These are phyloP conservation scores for Larix sibirica DNA, from an alignment of 83 land plant genomes.

Conservation along the genomic window DNA sequence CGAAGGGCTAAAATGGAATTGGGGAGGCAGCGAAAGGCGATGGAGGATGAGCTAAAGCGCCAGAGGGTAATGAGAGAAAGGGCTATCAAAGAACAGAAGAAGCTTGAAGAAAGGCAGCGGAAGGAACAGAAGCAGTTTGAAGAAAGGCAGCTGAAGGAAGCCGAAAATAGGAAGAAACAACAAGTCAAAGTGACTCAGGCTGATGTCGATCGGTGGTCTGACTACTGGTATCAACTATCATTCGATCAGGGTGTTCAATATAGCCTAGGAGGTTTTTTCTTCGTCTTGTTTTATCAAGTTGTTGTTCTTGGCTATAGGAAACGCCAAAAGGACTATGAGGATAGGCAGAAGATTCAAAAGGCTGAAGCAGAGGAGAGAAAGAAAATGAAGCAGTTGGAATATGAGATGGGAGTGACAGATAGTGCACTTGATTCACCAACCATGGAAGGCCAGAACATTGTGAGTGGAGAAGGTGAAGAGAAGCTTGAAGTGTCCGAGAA, in stretches of 20 bases:
- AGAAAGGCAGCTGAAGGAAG: background rate
- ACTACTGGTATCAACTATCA: background rate
- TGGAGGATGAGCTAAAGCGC: constrained; percentile 7
- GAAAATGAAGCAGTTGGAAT: constrained; percentile 76
- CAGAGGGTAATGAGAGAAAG: constrained; percentile 17
- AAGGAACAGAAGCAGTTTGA: background rate
- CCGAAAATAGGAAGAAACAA: background rate
- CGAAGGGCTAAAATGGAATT: constrained; percentile 32
- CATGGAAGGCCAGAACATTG: constrained; percentile 25
- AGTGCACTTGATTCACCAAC: background rate
- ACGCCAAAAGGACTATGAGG: constrained; percentile 90
- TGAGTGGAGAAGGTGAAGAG: constrained; percentile 36
- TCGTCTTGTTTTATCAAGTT: constrained; percentile 66
- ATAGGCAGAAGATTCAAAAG: constrained; percentile 79
- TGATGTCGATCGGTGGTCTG: background rate
- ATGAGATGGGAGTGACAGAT: constrained; percentile 47
- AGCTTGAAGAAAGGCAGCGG: background rate
- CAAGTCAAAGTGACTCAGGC: no score
- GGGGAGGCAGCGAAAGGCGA: constrained; percentile 23
- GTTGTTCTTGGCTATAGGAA: constrained; percentile 75
- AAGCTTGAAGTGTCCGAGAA: constrained; percentile 46
- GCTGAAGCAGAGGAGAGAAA: constrained; percentile 88
- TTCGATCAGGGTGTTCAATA: background rate
- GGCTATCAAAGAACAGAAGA: constrained; percentile 3
- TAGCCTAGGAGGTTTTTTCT: constrained; percentile 21